phyloP scores from a whole-genome alignment of 2,329 filamentous ascomycete species.

The Penicillium sp. region DNA sequence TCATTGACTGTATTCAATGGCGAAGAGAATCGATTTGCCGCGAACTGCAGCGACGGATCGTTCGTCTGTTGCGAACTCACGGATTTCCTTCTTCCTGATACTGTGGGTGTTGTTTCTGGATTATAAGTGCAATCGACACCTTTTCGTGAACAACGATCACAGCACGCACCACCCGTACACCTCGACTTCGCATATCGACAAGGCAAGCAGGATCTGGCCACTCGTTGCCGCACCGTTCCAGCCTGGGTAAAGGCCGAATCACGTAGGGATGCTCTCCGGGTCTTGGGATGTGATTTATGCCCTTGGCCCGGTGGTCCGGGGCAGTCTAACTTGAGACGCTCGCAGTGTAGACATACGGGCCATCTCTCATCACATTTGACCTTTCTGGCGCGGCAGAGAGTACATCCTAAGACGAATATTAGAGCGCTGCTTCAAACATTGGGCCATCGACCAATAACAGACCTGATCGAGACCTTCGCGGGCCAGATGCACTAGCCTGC shows the following conservation, averaged over 20 bases:
- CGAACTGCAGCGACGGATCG: not conserved
- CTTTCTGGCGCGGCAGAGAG: constrained; percentile 21
- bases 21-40: not conserved
- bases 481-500: constrained; percentile 5
- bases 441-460: not conserved
- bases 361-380: constrained; percentile 24
- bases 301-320: constrained; percentile 16
- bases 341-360: constrained; percentile 19
- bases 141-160: constrained; percentile 18
- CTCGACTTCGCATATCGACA: constrained; percentile 24
- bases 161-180: constrained; percentile 20
- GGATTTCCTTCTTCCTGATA: not conserved
- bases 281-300: not conserved
- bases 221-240: constrained; percentile 22
- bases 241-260: constrained; percentile 22
- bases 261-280: not conserved
- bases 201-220: constrained; percentile 21
- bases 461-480: constrained; percentile 22
- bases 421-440: not conserved
- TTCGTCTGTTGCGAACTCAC: not conserved
- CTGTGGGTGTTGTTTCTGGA: not conserved
- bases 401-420: constrained; percentile 13
- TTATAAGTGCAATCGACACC: constrained; percentile 21
- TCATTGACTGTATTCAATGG: not conserved
- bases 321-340: constrained; percentile 18